Evolutionary conservation across 331 rosid species (phyloP).

Genomic region (Pyracantha coccinea): DNA sequence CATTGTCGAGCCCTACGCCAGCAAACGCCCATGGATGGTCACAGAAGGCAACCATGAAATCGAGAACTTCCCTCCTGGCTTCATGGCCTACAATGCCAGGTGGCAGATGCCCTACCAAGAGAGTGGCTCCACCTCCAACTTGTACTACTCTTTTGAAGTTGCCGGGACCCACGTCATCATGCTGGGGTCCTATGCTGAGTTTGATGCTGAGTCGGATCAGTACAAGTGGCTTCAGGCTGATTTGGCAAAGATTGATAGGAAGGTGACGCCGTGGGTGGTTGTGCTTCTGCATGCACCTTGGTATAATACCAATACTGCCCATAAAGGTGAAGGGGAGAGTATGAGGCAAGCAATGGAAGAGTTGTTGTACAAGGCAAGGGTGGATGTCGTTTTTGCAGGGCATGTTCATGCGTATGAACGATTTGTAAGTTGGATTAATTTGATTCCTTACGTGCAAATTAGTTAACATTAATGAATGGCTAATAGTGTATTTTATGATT

Average conservation of each 20-base stretch:
- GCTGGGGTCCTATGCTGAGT: constrained; percentile 63
- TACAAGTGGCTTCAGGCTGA: constrained; percentile 52
- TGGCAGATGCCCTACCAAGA: constrained; percentile 63
- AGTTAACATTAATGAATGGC: neutral
- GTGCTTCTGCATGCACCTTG: constrained; percentile 68
- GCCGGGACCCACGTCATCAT: constrained; percentile 41
- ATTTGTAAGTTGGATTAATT: constrained; percentile 35
- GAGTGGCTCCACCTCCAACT: constrained; percentile 55
- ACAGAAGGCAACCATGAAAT: constrained; percentile 72
- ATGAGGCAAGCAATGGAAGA: constrained; percentile 66
- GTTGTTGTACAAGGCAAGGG: constrained; percentile 40
- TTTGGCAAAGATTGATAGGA: constrained; percentile 39
- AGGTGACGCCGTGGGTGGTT: constrained; percentile 52
- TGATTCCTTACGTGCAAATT: neutral
- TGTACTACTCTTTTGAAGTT: constrained; percentile 60
- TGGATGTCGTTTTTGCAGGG: constrained; percentile 63
- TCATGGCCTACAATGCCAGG: constrained; percentile 52
- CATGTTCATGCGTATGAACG: constrained; percentile 89
- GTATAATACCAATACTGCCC: constrained; percentile 69
- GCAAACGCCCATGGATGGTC: constrained; percentile 79
- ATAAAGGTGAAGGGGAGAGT: constrained; percentile 72
- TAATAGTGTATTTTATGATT: neutral
- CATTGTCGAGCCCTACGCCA: constrained; percentile 58
- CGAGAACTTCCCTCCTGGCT: constrained; percentile 29
- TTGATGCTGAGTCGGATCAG: constrained; percentile 30